These are phyloP conservation scores for Pseudogymnoascus sp. DNA, from an alignment of 2,329 filamentous ascomycete genomes.

Conservation along the genomic window DNA sequence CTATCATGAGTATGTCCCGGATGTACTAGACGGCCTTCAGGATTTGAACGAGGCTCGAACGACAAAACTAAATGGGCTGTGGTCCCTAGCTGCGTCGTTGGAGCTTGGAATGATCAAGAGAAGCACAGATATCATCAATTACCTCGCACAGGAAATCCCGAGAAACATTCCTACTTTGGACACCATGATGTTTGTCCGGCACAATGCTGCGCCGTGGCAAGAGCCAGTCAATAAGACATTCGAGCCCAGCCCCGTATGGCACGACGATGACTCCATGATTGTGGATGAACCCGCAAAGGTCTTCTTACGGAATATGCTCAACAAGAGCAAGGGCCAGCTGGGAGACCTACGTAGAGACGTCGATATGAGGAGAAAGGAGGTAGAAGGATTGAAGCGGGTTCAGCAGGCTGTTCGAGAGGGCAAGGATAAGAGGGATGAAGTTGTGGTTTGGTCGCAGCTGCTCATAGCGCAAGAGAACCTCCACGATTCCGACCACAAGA, in stretches of 20 bases:
- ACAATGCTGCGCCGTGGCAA: constrained; percentile 77
- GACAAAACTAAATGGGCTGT: constrained; percentile 74
- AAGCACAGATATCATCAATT: constrained; percentile 65
- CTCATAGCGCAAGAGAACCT: constrained; percentile 80
- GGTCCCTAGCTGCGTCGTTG: constrained; percentile 72
- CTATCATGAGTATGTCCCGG: constrained; percentile 93
- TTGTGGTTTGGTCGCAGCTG: constrained; percentile 74
- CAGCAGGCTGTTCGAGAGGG: constrained; percentile 75
- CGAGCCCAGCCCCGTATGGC: constrained; percentile 94
- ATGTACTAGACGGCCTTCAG: constrained; percentile 87
- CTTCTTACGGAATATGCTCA: constrained; percentile 83
- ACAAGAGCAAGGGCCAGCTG: constrained; percentile 81
- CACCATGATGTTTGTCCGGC: constrained; percentile 95
- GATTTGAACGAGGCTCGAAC: constrained; percentile 88
- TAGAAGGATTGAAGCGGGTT: constrained; percentile 67
- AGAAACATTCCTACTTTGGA: constrained; percentile 85
- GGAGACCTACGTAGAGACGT: constrained; percentile 75
- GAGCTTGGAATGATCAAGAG: constrained; percentile 73
- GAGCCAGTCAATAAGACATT: constrained; percentile 82
- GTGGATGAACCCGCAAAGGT: constrained; percentile 82
- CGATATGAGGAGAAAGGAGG: constrained; percentile 78
- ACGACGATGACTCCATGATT: constrained; percentile 83
- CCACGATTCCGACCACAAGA: constrained; percentile 76
- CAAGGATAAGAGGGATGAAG: constrained; percentile 81
- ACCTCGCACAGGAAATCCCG: constrained; percentile 72